Base-by-base conservation (phyloP, 23 red algal genomes). In the Gracilaria gracilis region DNA sequence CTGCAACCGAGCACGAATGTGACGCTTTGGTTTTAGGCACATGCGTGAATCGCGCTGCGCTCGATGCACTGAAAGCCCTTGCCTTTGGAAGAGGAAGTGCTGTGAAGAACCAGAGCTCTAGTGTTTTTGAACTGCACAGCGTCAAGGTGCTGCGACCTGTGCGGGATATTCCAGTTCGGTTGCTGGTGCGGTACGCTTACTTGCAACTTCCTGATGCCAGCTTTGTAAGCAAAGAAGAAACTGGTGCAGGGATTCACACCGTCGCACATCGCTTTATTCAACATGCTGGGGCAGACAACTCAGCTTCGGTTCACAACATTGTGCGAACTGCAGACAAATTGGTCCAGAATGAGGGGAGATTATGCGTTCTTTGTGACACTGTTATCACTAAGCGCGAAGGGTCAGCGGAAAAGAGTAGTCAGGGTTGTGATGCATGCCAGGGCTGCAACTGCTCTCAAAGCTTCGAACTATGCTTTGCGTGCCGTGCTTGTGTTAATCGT, bases 131-230 rank as follows among this genome's bases (percentile, higher is more conserved):
- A 35, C 12, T 58, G 4, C 21, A 61, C 29, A 69, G 53, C 20
- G 66, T 88, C 55, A 42, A 49, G 20, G 38, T 88, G 1, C 25
- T 88, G 27, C 65, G 84, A 6, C 84, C 84, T 14, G 36, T 88
- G 33, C 67, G 71, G 0, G 71, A 78, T 61, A 57, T 88, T 23
- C 47, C 65, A 25, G 67, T 78, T 4, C 23, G 84, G n/a, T 77
- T 51, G 66, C 66, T 88, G 38, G 65, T 88, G 15, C 84, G 84
- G 14, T 88, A 76, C 50, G 84, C 84, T 16, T 46, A 65, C 53
- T 25, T 82, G 79, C 53, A 61, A 39, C 49, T 82, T 16, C 79
- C 79, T 31, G 31, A 61, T 39, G 54, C 21, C 17, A 8, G 27
- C 36, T 82, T 82, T 62, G 36, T 62, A 9, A 29, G 9, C 53